Evolutionary conservation across 2,329 filamentous ascomycete genomes (phyloP).

Genomic region (Fusarium sp.): DNA sequence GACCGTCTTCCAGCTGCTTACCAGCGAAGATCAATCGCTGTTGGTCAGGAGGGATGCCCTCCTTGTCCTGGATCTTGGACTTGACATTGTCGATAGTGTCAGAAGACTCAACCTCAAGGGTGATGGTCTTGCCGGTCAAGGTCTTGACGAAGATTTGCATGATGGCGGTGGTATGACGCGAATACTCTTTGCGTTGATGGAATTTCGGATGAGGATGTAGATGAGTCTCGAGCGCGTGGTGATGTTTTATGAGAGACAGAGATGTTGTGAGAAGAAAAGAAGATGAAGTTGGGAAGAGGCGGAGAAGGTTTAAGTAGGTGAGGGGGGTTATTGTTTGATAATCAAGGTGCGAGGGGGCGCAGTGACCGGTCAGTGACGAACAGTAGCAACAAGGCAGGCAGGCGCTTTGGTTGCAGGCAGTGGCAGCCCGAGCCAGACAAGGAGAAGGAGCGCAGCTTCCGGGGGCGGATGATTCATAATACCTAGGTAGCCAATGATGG

Average conservation of each 20-base stretch:
- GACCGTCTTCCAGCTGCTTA: constrained; percentile 95
- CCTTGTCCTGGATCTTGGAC: constrained; percentile 98
- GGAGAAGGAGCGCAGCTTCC: constrained; percentile 39
- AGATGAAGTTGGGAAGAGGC: constrained; percentile 35
- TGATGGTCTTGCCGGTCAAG: constrained; percentile 76
- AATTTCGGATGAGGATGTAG: constrained; percentile 16
- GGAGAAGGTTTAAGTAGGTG: constrained; percentile 50
- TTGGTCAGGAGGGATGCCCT: constrained; percentile 96
- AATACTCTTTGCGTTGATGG: constrained; percentile 42
- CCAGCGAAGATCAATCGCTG: constrained; percentile 96
- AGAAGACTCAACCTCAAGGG: constrained; percentile 80
- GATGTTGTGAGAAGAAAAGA: constrained; percentile 31
- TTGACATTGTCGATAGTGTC: constrained; percentile 99
- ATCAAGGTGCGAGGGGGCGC: constrained; percentile 45
- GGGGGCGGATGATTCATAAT: constrained; percentile 53
- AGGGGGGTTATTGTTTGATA: constrained; percentile 42
- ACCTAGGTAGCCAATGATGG: constrained; percentile 47
- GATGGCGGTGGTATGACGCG: constrained; percentile 56
- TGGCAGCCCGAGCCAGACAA: background rate
- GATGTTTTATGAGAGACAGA: constrained; percentile 10
- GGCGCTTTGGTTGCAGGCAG: constrained; percentile 1
- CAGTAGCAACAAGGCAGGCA: constrained; percentile 30
- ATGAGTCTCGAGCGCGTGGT: constrained; percentile 24
- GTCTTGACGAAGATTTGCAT: constrained; percentile 99
- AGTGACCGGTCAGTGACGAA: constrained; percentile 41